These are phyloP conservation scores for Ambrosia trifida DNA, from an alignment of 129 eudicot genomes.

Conservation along the genomic window DNA sequence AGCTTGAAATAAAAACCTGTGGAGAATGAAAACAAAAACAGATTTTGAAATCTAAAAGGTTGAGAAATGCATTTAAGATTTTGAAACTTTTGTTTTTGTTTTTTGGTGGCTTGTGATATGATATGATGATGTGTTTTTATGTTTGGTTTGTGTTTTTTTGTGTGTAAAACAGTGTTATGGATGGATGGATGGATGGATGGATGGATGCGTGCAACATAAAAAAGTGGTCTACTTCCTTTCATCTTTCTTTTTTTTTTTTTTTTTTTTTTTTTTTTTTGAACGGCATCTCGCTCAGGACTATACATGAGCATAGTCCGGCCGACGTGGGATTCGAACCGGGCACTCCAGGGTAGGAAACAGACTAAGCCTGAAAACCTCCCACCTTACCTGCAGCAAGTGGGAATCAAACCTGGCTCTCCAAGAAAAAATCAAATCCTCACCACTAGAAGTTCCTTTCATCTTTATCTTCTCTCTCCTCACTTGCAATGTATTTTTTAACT, in stretches of 20 bases:
- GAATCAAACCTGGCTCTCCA: no score
- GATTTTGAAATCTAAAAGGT: slow-evolving; percentile 11
- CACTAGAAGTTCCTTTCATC: slow-evolving; percentile 45
- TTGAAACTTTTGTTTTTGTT: neutral
- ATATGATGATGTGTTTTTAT: slow-evolving; percentile 31
- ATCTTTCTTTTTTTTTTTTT: no score
- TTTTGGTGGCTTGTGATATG: slow-evolving; percentile 1
- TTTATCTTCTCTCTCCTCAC: slow-evolving; percentile 6
- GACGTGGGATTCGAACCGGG: no score
- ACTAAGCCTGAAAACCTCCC: no score
- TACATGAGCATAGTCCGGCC: no score
- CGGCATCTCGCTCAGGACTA: no score
- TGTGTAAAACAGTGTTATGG: slow-evolving; percentile 29
- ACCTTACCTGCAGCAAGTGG: no score
- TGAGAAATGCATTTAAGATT: slow-evolving; percentile 24
- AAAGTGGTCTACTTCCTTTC: slow-evolving; percentile 58
- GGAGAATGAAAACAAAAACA: no score
- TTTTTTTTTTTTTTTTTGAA: no score
- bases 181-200: slow-evolving; percentile 28
- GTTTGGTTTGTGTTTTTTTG: slow-evolving; percentile 22
- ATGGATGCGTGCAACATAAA: slow-evolving; percentile 79
- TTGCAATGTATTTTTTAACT: no score
- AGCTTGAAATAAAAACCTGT: neutral
- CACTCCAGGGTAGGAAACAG: no score
- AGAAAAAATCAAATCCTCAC: no score